A percentile compares a stretch with the other conserved stretches of the same genome.
These are phyloP conservation scores for Euphorbia lathyris DNA, from an alignment of 345 rosid genomes.

Conservation along the genomic window DNA sequence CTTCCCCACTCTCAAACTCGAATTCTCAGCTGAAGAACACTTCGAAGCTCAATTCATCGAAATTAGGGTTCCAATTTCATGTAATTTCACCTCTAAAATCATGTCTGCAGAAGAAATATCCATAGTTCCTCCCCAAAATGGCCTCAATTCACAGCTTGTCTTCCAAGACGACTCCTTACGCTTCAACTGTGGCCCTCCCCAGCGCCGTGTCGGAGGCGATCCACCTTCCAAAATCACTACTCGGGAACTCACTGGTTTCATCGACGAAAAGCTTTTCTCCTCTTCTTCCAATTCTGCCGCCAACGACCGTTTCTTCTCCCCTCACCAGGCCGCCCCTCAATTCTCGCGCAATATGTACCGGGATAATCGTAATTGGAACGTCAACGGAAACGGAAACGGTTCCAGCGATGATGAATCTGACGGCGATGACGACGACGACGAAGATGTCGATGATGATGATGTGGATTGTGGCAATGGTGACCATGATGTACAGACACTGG, in stretches of 20 bases:
- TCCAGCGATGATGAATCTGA: conserved; percentile 40
- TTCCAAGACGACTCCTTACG: conserved; percentile 56
- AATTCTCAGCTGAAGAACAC: neutral
- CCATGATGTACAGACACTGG: conserved; percentile 7
- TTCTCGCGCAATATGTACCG: conserved; percentile 16
- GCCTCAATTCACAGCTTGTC: conserved; percentile 47
- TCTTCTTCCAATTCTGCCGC: conserved; percentile 17
- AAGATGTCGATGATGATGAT: conserved; percentile 20
- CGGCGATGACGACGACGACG: conserved; percentile 39
- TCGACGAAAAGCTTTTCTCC: conserved; percentile 44
- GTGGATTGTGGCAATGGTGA: conserved; percentile 11
- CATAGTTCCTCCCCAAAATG: conserved; percentile 17
- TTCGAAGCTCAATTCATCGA: conserved; percentile 7
- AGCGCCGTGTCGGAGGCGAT: conserved; percentile 26
- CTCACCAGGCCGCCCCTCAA: conserved; percentile 14
- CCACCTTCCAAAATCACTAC: conserved; percentile 38
- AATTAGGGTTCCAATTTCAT: conserved; percentile 21
- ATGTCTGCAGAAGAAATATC: conserved; percentile 53
- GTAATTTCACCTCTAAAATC: neutral
- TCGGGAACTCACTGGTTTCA: conserved; percentile 53
- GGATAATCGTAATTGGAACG: conserved; percentile 28
- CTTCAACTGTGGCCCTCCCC: conserved; percentile 32
- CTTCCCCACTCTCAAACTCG: neutral
- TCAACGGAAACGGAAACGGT: conserved; percentile 30
- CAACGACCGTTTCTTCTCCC: conserved; percentile 47